phyloP scores from a whole-genome alignment of 805 yeast species.

The Candida cerambycidarum region DNA sequence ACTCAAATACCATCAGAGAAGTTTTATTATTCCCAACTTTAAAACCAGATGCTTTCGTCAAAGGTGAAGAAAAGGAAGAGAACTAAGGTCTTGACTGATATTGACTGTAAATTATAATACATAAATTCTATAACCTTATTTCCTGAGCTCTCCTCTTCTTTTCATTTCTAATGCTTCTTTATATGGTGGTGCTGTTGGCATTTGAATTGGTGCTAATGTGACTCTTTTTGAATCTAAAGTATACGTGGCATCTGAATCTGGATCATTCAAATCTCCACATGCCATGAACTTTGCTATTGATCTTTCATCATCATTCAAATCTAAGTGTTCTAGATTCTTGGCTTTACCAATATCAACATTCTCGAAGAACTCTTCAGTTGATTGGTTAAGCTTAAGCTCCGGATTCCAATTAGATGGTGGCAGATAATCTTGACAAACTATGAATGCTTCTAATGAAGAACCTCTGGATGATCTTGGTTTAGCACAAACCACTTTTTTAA shows the following conservation, averaged over 20 bases:
- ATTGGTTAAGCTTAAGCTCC: conserved; percentile 48
- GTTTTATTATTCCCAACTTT: conserved; percentile 97
- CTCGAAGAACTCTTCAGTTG: conserved; percentile 83
- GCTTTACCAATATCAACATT: conserved; percentile 58
- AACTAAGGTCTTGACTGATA: conserved; percentile 8
- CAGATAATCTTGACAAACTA: conserved; percentile 84
- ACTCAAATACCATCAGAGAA: conserved; percentile 96
- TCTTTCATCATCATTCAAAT: conserved; percentile 62
- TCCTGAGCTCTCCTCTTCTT: conserved; percentile 55
- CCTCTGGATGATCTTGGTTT: conserved; percentile 96
- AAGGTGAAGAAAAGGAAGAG: conserved; percentile 32
- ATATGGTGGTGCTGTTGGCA: conserved; percentile 97
- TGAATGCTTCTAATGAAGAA: conserved; percentile 88
- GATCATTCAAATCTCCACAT: conserved; percentile 86
- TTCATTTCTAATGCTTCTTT: conserved; percentile 87
- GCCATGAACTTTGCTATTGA: conserved; percentile 88
- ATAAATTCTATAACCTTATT: neutral
- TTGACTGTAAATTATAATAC: neutral
- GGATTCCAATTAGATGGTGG: conserved; percentile 90
- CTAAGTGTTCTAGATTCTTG: conserved; percentile 45
- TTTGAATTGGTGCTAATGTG: conserved; percentile 81
- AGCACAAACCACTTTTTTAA: conserved; percentile 88
- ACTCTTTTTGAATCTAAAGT: conserved; percentile 42
- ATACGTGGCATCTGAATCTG: conserved; percentile 96
- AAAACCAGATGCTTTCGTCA: conserved; percentile 74